Conservation (phyloP, 768 basidiomycete genomes). For the Lentinula boryana region DNA sequence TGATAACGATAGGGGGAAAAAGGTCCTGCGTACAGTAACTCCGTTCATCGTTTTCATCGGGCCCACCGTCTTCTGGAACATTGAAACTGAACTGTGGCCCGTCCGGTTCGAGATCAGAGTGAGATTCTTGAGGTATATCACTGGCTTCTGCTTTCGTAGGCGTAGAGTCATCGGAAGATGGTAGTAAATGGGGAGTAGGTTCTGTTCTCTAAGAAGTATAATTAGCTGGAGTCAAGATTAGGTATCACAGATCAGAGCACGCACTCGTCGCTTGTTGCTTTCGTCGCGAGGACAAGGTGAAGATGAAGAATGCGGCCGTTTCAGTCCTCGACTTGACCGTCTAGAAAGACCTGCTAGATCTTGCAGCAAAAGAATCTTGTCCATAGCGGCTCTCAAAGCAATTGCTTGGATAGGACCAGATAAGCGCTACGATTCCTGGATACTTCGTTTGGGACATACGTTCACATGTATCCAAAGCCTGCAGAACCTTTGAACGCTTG, state of each 20-base stretch:
- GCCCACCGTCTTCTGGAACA: not conserved
- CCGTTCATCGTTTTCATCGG: not conserved
- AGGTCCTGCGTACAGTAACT: not conserved
- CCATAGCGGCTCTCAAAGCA: conserved; percentile 28
- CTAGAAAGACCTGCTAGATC: conserved; percentile 36
- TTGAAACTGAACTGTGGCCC: not conserved
- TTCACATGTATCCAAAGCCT: conserved; percentile 35
- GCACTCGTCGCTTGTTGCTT: not conserved
- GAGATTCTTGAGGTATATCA: not conserved
- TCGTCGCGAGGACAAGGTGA: not conserved
- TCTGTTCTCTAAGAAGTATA: not conserved
- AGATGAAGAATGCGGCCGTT: conserved; percentile 1
- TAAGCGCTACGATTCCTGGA: not conserved
- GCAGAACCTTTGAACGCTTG: conserved; percentile 29
- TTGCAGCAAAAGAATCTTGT: conserved; percentile 35
- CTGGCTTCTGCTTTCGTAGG: not conserved
- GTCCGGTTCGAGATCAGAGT: not conserved
- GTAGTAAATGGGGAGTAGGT: not conserved
- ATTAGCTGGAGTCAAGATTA: not conserved
- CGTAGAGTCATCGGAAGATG: not conserved
- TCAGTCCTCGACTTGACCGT: not conserved
- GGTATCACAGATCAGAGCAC: not conserved
- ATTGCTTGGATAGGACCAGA: conserved; percentile 18
- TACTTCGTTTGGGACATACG: conserved; percentile 24
- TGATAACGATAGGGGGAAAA: not conserved